These are phyloP conservation scores for Neurospora intermedia DNA, from an alignment of 495 filamentous ascomycete genomes.

Conservation along the genomic window DNA sequence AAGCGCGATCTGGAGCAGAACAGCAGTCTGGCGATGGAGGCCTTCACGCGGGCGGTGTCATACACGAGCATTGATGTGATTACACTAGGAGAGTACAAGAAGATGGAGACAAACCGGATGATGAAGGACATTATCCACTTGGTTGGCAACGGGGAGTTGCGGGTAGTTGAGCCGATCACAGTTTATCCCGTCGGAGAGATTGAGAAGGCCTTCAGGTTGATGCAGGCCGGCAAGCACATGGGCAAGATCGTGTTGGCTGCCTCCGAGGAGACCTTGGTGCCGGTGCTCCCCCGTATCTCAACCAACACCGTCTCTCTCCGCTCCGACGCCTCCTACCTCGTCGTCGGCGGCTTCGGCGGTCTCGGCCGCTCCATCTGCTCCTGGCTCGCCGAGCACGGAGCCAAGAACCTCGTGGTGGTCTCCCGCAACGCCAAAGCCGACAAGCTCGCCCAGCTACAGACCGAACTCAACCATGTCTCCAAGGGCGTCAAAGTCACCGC, in stretches of 20 bases:
- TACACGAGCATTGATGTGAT: constrained; percentile 25
- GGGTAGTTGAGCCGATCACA: constrained; percentile 22
- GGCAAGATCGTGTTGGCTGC: constrained; percentile 46
- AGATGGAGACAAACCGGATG: constrained; percentile 24
- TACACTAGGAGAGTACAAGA: constrained; percentile 14
- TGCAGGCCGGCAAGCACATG: constrained; percentile 40
- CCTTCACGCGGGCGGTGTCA: constrained; percentile 25
- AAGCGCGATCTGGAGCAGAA: constrained; percentile 31
- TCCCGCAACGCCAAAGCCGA: constrained; percentile 39
- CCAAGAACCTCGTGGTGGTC: constrained; percentile 44
- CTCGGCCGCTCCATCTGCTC: constrained; percentile 47
- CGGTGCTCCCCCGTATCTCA: constrained; percentile 7
- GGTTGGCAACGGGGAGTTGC: constrained; percentile 24
- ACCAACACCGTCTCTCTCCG: constrained; percentile 14
- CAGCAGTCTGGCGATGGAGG: constrained; percentile 28
- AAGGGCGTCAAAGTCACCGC: constrained; percentile 26
- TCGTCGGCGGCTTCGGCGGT: constrained; percentile 54
- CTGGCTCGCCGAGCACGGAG: constrained; percentile 50
- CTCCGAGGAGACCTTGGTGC: constrained; percentile 10
- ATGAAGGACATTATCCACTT: constrained; percentile 33
- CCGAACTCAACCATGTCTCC: constrained; percentile 26
- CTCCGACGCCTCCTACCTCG: constrained; percentile 42
- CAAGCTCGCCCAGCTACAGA: constrained; percentile 24
- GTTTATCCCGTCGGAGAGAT: constrained; percentile 27
- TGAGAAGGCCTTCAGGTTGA: constrained; percentile 32